Percentiles rank a stretch among this genome's conserved stretches.
These are phyloP conservation scores for Phaeosphaeria sp. DNA, from an alignment of 2,329 filamentous ascomycete species.

Conservation along the genomic window DNA sequence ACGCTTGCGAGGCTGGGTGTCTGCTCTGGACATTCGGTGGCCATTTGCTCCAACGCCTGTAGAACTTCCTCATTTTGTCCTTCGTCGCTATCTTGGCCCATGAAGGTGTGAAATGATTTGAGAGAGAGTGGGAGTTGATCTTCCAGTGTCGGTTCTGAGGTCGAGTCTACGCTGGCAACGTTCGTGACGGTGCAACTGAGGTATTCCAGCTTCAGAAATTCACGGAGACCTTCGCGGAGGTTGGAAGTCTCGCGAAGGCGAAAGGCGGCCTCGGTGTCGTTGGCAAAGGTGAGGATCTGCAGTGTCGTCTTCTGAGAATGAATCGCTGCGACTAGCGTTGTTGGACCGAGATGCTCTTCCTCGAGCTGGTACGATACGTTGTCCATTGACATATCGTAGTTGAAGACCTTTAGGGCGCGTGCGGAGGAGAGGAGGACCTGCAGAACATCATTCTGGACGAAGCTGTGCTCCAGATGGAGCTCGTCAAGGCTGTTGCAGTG, in stretches of 20 bases:
- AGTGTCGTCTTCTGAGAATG: conserved; percentile 9
- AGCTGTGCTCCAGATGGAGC: conserved; percentile 19
- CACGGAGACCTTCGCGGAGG: conserved; percentile 13
- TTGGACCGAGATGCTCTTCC: neutral
- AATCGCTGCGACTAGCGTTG: conserved; percentile 9
- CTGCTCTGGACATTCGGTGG: conserved; percentile 4
- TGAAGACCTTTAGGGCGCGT: conserved; percentile 20
- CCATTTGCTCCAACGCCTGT: conserved; percentile 21
- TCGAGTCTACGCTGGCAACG: conserved; percentile 12
- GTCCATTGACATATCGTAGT: conserved; percentile 12
- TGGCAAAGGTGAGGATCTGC: neutral
- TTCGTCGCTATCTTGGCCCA: conserved; percentile 9
- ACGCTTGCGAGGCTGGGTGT: conserved; percentile 15
- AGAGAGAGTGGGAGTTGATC: conserved; percentile 18
- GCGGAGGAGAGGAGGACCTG: conserved; percentile 23
- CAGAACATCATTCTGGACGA: conserved; percentile 15
- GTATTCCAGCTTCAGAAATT: conserved; percentile 16
- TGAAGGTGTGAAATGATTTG: conserved; percentile 7
- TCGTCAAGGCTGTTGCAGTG: conserved; percentile 22
- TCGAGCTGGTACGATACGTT: neutral
- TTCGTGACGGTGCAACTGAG: conserved; percentile 20
- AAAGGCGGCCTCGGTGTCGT: conserved; percentile 9
- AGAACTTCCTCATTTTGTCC: conserved; percentile 5
- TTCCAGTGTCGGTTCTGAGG: conserved; percentile 6
- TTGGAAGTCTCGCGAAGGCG: conserved; percentile 4